Evolutionary conservation across 768 basidiomycete genomes (phyloP).

Genomic region (Russula abietina): DNA sequence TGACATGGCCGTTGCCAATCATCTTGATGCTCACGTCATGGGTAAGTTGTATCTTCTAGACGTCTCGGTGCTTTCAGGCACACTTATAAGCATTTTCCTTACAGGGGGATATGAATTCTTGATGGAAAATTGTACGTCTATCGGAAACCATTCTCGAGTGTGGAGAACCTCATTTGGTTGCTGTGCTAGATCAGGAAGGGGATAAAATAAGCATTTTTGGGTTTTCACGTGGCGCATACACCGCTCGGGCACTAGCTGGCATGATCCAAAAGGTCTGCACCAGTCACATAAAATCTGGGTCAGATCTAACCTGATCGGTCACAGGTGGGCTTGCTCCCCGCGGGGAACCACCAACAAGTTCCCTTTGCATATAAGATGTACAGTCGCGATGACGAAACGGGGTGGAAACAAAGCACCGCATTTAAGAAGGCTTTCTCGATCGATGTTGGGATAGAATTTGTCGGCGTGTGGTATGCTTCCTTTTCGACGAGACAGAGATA

Average conservation of each 20-base stretch:
- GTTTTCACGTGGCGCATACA: constrained; percentile 75
- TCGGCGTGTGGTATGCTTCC: constrained; percentile 59
- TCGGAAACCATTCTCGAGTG: background rate
- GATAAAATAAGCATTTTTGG: constrained; percentile 79
- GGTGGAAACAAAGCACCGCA: constrained; percentile 56
- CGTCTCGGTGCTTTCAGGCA: background rate
- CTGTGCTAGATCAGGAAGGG: constrained; percentile 54
- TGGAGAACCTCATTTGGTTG: constrained; percentile 4
- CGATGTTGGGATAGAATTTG: constrained; percentile 64
- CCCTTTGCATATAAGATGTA: constrained; percentile 79
- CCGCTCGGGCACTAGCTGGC: constrained; percentile 62
- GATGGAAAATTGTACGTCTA: constrained; percentile 63
- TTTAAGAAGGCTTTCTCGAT: constrained; percentile 75
- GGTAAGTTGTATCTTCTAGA: constrained; percentile 33
- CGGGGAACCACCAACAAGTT: constrained; percentile 66
- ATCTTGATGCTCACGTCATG: constrained; percentile 67
- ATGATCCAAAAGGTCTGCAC: constrained; percentile 60
- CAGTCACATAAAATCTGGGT: background rate
- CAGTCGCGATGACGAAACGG: constrained; percentile 46
- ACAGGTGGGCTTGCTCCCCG: constrained; percentile 64
- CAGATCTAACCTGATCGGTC: background rate
- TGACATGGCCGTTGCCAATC: constrained; percentile 55
- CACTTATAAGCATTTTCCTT: background rate
- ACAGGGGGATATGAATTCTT: constrained; percentile 70
- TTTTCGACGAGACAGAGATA: background rate